phyloP scores from a whole-genome alignment of 78 protist species.

The Diacronema lutheri region DNA sequence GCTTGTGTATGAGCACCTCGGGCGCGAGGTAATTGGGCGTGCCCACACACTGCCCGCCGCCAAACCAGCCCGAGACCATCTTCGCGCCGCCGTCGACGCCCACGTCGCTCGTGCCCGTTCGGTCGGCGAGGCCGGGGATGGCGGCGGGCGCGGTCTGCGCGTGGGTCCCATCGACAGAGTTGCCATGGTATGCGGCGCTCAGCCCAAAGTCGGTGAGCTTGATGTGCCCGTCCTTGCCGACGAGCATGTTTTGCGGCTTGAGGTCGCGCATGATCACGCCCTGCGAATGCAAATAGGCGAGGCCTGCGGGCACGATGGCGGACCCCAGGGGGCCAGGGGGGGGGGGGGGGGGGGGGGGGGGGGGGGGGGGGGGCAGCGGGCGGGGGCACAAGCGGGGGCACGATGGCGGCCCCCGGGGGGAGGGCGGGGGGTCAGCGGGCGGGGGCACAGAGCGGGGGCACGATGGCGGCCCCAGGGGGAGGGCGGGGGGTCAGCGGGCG shows the following conservation, averaged over 20 bases:
- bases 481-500: too few relatives aligned
- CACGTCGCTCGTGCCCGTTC: not conserved
- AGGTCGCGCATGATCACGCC: slow-evolving; percentile 57
- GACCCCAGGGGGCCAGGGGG: too few relatives aligned
- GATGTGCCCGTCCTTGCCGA: slow-evolving; percentile 77
- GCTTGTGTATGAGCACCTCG: slow-evolving; percentile 68
- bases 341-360: too few relatives aligned
- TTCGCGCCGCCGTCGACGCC: too few relatives aligned
- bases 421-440: too few relatives aligned
- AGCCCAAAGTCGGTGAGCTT: slow-evolving; percentile 94
- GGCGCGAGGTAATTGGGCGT: slow-evolving; percentile 96
- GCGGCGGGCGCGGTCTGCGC: not conserved
- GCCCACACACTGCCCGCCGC: slow-evolving; percentile 51
- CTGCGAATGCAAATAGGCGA: slow-evolving; percentile 69
- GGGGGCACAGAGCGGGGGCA: too few relatives aligned
- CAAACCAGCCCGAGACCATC: too few relatives aligned
- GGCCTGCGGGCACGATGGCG: too few relatives aligned
- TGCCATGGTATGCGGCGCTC: slow-evolving; percentile 46
- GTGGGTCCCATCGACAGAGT: not conserved
- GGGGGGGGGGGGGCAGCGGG: too few relatives aligned
- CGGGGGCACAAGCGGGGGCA: too few relatives aligned
- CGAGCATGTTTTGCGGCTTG: slow-evolving; percentile 87
- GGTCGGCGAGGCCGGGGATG: not conserved
- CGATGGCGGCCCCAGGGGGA: too few relatives aligned
- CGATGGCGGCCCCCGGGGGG: too few relatives aligned